phyloP scores from a whole-genome alignment of 768 basidiomycete species.

The Candolleomyces aberdarensis region DNA sequence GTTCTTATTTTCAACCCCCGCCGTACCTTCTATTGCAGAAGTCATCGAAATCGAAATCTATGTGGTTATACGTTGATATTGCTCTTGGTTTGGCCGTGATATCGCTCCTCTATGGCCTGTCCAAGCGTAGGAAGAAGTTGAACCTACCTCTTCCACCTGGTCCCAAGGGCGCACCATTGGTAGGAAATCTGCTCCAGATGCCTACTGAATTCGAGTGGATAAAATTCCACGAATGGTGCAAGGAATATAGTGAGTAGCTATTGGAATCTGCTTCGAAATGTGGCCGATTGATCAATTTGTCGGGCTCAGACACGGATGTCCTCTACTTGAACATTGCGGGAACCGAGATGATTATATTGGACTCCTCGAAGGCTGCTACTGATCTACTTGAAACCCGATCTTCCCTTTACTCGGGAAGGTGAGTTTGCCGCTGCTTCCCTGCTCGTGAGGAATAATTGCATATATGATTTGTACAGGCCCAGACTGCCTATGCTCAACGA shows the following conservation, averaged over 20 bases:
- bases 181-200: conserved; percentile 39
- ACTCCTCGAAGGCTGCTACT: conserved; percentile 26
- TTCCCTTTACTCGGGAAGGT: conserved; percentile 30
- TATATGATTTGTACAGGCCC: conserved; percentile 1
- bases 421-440: background rate
- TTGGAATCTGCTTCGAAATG: background rate
- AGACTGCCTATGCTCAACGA: conserved; percentile 19
- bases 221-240: conserved; percentile 39
- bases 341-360: conserved; percentile 23
- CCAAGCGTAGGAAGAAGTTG: background rate
- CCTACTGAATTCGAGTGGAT: conserved; percentile 33
- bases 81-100: background rate
- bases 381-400: conserved; percentile 40
- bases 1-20: too few species aligned
- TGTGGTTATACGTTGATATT: background rate
- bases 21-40: too few species aligned
- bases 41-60: too few species aligned
- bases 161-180: conserved; percentile 35
- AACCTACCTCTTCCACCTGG: conserved; percentile 36
- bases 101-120: background rate
- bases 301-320: conserved; percentile 20
- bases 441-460: too few species aligned
- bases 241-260: conserved; percentile 28
- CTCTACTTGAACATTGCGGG: conserved; percentile 23
- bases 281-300: background rate